Evolutionary conservation across 2,329 filamentous ascomycete genomes (phyloP).

Genomic region (Alternaria gaisen): DNA sequence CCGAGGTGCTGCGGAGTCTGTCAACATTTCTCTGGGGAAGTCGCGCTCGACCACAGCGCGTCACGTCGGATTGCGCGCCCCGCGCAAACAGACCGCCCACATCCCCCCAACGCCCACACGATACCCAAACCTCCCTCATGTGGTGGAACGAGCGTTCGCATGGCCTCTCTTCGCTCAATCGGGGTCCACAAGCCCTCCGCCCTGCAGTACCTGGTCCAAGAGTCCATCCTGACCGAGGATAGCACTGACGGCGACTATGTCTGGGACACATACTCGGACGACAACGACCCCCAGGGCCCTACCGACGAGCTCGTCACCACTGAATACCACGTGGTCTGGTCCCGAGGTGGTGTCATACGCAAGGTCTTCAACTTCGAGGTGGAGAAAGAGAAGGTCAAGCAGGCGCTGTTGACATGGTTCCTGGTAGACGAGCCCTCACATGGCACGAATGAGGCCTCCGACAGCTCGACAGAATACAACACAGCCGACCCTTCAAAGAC

Average conservation of each 20-base stretch:
- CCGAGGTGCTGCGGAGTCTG: constrained; percentile 23
- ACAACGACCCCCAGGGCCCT: constrained; percentile 54
- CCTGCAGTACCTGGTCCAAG: constrained; percentile 81
- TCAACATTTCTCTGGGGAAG: constrained; percentile 23
- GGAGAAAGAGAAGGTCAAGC: constrained; percentile 85
- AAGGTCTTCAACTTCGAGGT: constrained; percentile 86
- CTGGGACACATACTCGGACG: constrained; percentile 73
- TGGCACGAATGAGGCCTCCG: constrained; percentile 15
- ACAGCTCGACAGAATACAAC: constrained; percentile 23
- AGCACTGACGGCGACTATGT: constrained; percentile 72
- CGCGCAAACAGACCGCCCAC: constrained; percentile 25
- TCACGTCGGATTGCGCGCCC: constrained; percentile 29
- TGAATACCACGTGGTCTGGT: constrained; percentile 83
- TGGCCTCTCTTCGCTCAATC: constrained; percentile 91
- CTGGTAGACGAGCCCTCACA: constrained; percentile 56
- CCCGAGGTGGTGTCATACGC: constrained; percentile 81
- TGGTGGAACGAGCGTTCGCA: constrained; percentile 54
- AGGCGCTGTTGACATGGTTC: constrained; percentile 87
- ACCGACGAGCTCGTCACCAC: constrained; percentile 86
- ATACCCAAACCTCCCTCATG: constrained; percentile 37
- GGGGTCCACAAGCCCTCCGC: constrained; percentile 89
- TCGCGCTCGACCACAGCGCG: constrained; percentile 39
- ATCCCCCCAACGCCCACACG: constrained; percentile 3
- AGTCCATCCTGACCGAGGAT: constrained; percentile 76
- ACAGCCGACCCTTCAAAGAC: constrained; percentile 25